Evolutionary conservation across 169 alveolate genomes (phyloP).

Genomic region (Plasmodium gonderi): DNA sequence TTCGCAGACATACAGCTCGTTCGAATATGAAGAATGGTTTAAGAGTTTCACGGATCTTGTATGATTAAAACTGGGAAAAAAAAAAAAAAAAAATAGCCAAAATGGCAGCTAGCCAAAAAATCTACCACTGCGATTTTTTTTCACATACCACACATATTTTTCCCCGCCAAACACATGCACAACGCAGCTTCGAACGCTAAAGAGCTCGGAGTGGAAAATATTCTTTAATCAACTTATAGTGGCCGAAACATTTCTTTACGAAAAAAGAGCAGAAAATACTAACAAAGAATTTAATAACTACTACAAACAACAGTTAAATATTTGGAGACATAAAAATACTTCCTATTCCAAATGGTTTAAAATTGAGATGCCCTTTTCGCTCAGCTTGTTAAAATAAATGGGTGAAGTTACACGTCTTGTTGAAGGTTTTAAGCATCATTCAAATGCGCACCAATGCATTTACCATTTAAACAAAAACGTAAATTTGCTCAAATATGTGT

Average conservation of each 20-base stretch:
- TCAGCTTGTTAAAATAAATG: constrained; percentile 43
- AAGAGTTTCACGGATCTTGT: constrained; percentile 23
- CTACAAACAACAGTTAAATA: constrained; percentile 32
- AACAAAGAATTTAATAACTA: constrained; percentile 40
- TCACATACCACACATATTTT: background rate
- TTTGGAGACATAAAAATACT: constrained; percentile 21
- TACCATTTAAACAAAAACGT: too few relatives aligned
- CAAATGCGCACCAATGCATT: too few relatives aligned
- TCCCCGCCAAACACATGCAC: background rate
- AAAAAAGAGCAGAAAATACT: constrained; percentile 32
- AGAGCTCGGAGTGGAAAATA: constrained; percentile 52
- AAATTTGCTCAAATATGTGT: too few relatives aligned
- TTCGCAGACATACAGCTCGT: constrained; percentile 21
- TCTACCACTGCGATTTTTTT: background rate
- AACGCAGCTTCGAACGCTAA: constrained; percentile 25
- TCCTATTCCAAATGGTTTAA: constrained; percentile 69
- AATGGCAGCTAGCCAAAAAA: constrained; percentile 3
- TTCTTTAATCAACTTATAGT: constrained; percentile 50
- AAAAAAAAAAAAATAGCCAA: background rate
- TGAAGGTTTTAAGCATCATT: too few relatives aligned
- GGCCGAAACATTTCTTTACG: constrained; percentile 59
- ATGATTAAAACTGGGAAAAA: background rate
- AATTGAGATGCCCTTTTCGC: constrained; percentile 61
- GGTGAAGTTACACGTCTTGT: too few relatives aligned
- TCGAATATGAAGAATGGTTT: constrained; percentile 45